These are phyloP conservation scores for Aspergillus kassunensis DNA, from an alignment of 495 filamentous ascomycete species.

Conservation along the genomic window DNA sequence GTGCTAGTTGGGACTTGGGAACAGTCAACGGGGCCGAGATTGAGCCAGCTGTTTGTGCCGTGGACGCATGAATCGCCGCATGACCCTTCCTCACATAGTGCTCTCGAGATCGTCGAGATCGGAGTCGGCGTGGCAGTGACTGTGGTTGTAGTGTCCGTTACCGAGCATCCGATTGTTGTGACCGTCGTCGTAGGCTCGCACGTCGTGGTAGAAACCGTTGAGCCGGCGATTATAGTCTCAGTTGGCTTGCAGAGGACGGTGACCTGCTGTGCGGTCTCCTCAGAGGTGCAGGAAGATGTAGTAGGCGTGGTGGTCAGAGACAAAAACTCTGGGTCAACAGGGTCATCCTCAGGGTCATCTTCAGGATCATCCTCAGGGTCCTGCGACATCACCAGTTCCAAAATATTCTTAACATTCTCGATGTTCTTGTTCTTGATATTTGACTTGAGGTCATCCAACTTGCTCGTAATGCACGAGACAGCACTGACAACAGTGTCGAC, in stretches of 20 bases:
- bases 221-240: neutral
- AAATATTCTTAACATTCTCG: neutral
- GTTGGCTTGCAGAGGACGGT: conserved; percentile 1
- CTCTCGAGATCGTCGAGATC: neutral
- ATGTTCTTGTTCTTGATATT: neutral
- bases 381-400: neutral
- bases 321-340: neutral
- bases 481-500: neutral
- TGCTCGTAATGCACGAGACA: neutral
- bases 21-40: neutral
- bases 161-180: conserved; percentile 8
- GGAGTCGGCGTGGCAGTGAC: conserved; percentile 3
- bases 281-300: neutral
- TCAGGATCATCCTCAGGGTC: too few species aligned
- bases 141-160: conserved; percentile 3
- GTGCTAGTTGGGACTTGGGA: neutral
- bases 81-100: neutral
- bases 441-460: neutral
- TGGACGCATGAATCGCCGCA: neutral
- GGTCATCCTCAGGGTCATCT: neutral
- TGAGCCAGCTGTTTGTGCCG: neutral
- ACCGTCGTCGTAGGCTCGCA: neutral
- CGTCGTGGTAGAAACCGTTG: neutral
- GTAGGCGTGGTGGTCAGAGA: neutral
- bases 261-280: neutral